Base-by-base conservation (phyloP, 139 green algal species). In the Edaphochlamys debaryana region DNA sequence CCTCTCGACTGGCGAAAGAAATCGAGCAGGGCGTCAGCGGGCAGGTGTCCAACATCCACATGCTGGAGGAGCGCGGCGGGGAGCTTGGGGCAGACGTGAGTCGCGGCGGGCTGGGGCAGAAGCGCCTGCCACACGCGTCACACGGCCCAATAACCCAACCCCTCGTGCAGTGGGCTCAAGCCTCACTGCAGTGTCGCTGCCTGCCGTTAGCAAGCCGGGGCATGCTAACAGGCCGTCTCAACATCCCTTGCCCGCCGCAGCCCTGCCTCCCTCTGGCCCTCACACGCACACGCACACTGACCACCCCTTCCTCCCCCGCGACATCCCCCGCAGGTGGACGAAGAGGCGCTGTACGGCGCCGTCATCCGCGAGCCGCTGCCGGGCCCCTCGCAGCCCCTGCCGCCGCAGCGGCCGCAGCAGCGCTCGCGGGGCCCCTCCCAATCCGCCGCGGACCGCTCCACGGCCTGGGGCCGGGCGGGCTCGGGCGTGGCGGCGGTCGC, bases 271-370 rank as follows among this genome's bases (percentile, higher is more conserved):
- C n/a, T n/a, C n/a, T n/a, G n/a, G n/a, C n/a, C n/a, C n/a, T n/a
- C n/a, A n/a, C n/a, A n/a, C n/a, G n/a, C n/a, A n/a, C n/a, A n/a
- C n/a, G n/a, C n/a, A n/a, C n/a, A n/a, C n/a, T n/a, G n/a, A n/a
- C n/a, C n/a, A n/a, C n/a, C n/a, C n/a, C n/a, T n/a, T n/a, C n/a
- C 54, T n/a, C 54, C 15, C 54, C 54, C 20, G 11, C 54, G 54
- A 29, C 54, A 29, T 63, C 54, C 15, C 54, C 23, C 29, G 32
- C 85, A 96, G 85, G 79, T 96, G 62, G 94, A 98, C 79, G 95
- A 98, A 87, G 95, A 98, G 87, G 94, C 94, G 63, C 86, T 89
- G 63, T 98, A 96, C 79, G 95, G 92, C 34, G 91, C 93, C 0
- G 95, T 98, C 30, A 86, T 94, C 36, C 79, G 92, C 3, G 19